These are phyloP conservation scores for Ustilago esculenta DNA, from an alignment of 1,284 basidiomycete genomes.

Conservation along the genomic window DNA sequence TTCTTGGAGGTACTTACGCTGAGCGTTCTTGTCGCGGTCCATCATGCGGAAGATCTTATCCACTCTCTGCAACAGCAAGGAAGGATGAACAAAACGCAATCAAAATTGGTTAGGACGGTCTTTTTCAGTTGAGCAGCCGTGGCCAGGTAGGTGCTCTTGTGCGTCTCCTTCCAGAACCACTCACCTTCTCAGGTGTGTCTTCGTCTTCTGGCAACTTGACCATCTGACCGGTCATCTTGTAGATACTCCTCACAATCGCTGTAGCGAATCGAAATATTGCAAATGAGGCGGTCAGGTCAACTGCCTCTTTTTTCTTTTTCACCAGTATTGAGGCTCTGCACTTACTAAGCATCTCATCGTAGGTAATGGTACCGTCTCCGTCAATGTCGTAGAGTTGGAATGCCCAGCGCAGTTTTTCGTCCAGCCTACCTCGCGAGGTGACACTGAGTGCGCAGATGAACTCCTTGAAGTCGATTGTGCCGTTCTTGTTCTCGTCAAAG, in stretches of 20 bases:
- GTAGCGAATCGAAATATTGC: neutral
- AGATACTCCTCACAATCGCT: constrained; percentile 65
- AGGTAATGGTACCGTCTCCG: constrained; percentile 68
- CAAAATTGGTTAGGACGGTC: too few species aligned
- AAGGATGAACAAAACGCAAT: too few species aligned
- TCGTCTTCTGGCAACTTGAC: constrained; percentile 96
- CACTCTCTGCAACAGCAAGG: constrained; percentile 51
- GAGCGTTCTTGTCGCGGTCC: constrained; percentile 66
- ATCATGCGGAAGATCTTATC: constrained; percentile 67
- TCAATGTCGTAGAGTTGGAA: constrained; percentile 99
- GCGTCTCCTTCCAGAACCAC: too few species aligned
- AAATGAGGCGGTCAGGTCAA: neutral
- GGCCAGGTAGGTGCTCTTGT: too few species aligned
- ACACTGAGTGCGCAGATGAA: constrained; percentile 98
- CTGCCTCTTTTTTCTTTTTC: neutral
- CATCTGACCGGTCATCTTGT: constrained; percentile 81
- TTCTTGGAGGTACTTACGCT: constrained; percentile 61
- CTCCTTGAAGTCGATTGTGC: constrained; percentile 72
- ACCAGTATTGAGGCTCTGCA: constrained; percentile 4
- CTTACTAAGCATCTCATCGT: constrained; percentile 82
- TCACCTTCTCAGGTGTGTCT: constrained; percentile 97
- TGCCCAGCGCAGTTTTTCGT: constrained; percentile 99
- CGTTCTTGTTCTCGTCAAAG: constrained; percentile 67
- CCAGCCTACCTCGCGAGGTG: constrained; percentile 89
- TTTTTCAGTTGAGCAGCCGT: too few species aligned